Evolutionary conservation across 331 rosid genomes (phyloP).

Genomic region (Phaseolus coccineus): DNA sequence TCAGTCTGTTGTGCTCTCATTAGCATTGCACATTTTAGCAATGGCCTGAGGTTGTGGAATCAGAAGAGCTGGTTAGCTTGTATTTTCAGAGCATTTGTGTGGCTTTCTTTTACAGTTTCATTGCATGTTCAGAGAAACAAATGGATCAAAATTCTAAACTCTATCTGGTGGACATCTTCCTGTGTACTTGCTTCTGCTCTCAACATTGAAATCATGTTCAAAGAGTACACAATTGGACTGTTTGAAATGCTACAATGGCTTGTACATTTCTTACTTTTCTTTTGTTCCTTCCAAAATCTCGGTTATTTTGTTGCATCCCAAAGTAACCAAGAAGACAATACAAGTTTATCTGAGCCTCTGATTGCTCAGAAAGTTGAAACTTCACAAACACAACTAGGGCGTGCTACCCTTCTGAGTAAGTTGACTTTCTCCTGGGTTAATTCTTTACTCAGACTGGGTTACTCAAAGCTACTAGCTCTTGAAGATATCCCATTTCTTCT

Average conservation of each 20-base stretch:
- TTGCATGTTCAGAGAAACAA: slow-evolving; percentile 50
- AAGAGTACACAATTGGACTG: slow-evolving; percentile 32
- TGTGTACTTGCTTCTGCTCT: slow-evolving; percentile 53
- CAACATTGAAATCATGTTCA: slow-evolving; percentile 47
- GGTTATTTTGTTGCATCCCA: slow-evolving; percentile 23
- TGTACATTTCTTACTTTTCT: slow-evolving; percentile 46
- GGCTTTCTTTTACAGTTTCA: slow-evolving; percentile 51
- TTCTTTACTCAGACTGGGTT: slow-evolving; percentile 60
- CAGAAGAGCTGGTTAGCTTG: not conserved
- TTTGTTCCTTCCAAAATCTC: slow-evolving; percentile 52
- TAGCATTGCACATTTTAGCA: slow-evolving; percentile 49
- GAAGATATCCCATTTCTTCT: slow-evolving; percentile 66
- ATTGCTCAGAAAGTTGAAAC: slow-evolving; percentile 31
- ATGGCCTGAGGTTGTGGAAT: slow-evolving; percentile 44
- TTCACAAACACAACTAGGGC: slow-evolving; percentile 32
- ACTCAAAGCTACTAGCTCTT: slow-evolving; percentile 56
- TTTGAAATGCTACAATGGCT: slow-evolving; percentile 51
- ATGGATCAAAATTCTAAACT: slow-evolving; percentile 47
- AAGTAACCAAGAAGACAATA: not conserved
- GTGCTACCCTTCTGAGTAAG: slow-evolving; percentile 50
- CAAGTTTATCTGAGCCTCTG: slow-evolving; percentile 54
- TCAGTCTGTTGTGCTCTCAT: slow-evolving; percentile 57
- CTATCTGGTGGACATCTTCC: slow-evolving; percentile 56
- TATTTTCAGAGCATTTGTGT: slow-evolving; percentile 45
- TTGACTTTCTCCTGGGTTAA: slow-evolving; percentile 71